Conservation (phyloP, 345 rosid species). For the Erodium maritimum region DNA sequence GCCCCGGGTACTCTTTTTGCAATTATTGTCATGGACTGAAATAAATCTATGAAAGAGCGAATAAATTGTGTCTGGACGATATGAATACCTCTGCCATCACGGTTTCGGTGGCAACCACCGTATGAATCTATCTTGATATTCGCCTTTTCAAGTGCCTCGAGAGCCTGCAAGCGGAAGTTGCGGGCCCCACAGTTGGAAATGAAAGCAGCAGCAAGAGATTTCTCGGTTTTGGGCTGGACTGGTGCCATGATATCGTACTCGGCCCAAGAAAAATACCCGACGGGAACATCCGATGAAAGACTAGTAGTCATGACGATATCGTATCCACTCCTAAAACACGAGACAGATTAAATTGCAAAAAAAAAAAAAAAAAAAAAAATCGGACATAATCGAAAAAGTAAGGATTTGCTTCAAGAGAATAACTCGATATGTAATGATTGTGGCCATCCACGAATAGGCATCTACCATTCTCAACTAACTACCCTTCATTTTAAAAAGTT, state of each 20-base stretch:
- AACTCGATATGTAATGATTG: too few species aligned
- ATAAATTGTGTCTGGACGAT: neutral
- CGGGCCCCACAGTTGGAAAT: constrained; percentile 90
- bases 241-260: constrained; percentile 97
- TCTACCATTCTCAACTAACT: too few species aligned
- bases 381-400: neutral
- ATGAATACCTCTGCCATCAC: constrained; percentile 54
- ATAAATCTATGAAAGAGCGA: neutral
- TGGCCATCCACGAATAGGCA: too few species aligned
- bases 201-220: constrained; percentile 86
- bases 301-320: constrained; percentile 83
- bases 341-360: constrained; percentile 6
- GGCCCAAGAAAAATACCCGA: constrained; percentile 98
- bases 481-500: too few species aligned
- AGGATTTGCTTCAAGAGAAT: neutral
- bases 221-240: constrained; percentile 67
- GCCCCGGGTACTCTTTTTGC: too few species aligned
- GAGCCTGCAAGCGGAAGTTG: constrained; percentile 83
- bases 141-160: constrained; percentile 50
- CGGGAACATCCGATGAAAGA: constrained; percentile 97
- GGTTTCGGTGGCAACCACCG: constrained; percentile 81
- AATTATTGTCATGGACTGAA: neutral
- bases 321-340: constrained; percentile 57
- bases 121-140: constrained; percentile 68
- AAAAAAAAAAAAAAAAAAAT: neutral